Evolutionary conservation across 2,329 filamentous ascomycete species (phyloP).

Genomic region (Cephalotrichum gorgonifer): DNA sequence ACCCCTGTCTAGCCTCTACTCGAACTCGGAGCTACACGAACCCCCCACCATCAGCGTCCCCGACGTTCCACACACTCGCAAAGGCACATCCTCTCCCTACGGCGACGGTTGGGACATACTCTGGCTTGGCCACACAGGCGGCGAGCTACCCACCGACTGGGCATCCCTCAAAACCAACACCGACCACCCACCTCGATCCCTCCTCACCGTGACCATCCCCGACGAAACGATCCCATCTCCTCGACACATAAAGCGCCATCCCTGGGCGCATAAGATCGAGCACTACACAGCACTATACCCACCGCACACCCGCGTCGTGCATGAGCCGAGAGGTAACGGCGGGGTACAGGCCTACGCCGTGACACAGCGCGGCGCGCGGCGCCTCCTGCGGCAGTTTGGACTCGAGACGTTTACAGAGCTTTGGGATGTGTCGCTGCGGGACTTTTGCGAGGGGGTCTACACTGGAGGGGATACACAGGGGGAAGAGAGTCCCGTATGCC

Average conservation of each 20-base stretch:
- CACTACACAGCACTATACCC: conserved; percentile 18
- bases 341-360: conserved; percentile 28
- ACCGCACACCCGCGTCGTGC: conserved; percentile 31
- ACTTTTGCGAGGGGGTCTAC: conserved; percentile 30
- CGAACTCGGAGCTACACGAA: background rate
- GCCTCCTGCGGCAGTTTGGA: conserved; percentile 30
- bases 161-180: conserved; percentile 3
- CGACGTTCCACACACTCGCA: background rate
- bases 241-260: conserved; percentile 14
- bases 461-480: conserved; percentile 6
- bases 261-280: conserved; percentile 19
- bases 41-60: background rate
- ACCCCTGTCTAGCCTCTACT: background rate
- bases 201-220: conserved; percentile 10
- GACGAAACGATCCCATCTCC: conserved; percentile 25
- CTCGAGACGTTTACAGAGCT: conserved; percentile 26
- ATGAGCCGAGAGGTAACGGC: conserved; percentile 28
- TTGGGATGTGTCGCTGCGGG: conserved; percentile 33
- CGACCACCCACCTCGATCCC: background rate
- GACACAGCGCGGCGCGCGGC: conserved; percentile 29
- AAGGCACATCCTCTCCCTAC: conserved; percentile 15
- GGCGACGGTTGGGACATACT: conserved; percentile 42
- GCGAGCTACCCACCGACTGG: conserved; percentile 16
- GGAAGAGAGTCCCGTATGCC: conserved; percentile 3
- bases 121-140: conserved; percentile 39